Evolutionary conservation across 108 stramenopile genomes (phyloP), one percentile per base, ranked within the genome.

Genomic region (Phaeodactylum tricornutum): DNA sequence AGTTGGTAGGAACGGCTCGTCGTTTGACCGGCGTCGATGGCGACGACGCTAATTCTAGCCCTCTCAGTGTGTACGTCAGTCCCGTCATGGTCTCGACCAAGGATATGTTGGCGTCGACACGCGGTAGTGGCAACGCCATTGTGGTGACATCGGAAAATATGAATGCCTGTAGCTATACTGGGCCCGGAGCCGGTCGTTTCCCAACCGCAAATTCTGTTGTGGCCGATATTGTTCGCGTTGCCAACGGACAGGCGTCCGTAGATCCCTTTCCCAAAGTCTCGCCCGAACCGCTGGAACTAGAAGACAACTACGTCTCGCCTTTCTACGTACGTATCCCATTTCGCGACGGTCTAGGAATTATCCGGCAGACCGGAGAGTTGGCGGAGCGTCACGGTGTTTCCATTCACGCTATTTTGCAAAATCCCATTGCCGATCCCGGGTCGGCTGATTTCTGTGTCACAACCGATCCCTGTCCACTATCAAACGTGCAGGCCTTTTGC

Each of bases 141-240:
- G 67, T 71, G 28, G 59, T 92, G 36, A 62, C 67, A 24, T 77
- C 77, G 30, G 58, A 62, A 36, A 93, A 93, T 59, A 61, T 92
- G 55, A 84, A 79, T 15, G 52, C 49, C 21, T 71, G 82, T 16
- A 68, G 62, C 6, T 92, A 82, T 50, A 64, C 66, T 19, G 92
- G 94, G 4, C 90, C 92, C 3, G 94, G 94, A 1, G 84, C 90
- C 5, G 94, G 94, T 3, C 77, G 94, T n/a, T 93, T 74, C 48
- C 81, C 94, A n/a, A 91, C 92, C 2, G 94, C 94, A 29, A 96
- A 96, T 55, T 75, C 79, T n/a, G 68, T 93, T 14, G 89, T 96
- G 2, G 83, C 81, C n/a, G 94, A 96, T 72, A 51, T 92, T 27
- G 53, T 67, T 31, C 78, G 94, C 43, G 49, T 92, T 17, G 90